A percentile compares a stretch with the other conserved stretches of the same genome.
phyloP scores from a whole-genome alignment of 2,329 filamentous ascomycete species.

The Knufia petricola region DNA sequence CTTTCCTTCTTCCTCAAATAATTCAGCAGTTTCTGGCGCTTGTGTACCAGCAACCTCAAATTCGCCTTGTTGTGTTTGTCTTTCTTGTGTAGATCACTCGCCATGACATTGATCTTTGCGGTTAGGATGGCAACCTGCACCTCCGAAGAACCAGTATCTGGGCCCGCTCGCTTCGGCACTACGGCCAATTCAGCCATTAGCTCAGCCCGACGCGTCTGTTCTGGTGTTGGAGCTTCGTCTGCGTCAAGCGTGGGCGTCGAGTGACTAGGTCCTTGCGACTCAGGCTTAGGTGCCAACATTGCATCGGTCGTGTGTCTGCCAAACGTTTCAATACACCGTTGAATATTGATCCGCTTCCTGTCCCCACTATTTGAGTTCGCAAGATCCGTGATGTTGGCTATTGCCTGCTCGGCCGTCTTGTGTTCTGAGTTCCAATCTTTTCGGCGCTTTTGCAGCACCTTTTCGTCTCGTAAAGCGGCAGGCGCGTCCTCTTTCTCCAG shows the following conservation, averaged over 20 bases:
- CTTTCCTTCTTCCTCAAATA: slow-evolving; percentile 86
- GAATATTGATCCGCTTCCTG: slow-evolving; percentile 69
- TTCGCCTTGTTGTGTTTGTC: slow-evolving; percentile 95
- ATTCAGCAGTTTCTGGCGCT: slow-evolving; percentile 73
- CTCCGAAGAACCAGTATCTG: slow-evolving; percentile 88
- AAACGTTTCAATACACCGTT: slow-evolving; percentile 75
- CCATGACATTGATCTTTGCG: slow-evolving; percentile 77
- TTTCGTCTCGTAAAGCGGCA: slow-evolving; percentile 31
- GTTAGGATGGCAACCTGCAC: slow-evolving; percentile 97
- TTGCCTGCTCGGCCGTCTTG: slow-evolving; percentile 60
- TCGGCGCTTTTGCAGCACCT: slow-evolving; percentile 17
- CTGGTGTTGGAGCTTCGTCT: neutral
- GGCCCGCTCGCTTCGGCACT: slow-evolving; percentile 57
- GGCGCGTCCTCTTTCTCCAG: slow-evolving; percentile 21
- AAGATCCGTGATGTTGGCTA: slow-evolving; percentile 69
- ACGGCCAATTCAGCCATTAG: slow-evolving; percentile 7
- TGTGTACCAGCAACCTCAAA: slow-evolving; percentile 73
- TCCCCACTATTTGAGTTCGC: slow-evolving; percentile 70
- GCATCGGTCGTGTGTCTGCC: slow-evolving; percentile 83
- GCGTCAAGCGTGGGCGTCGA: neutral
- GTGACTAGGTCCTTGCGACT: neutral
- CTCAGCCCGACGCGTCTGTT: neutral
- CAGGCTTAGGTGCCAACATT: slow-evolving; percentile 52
- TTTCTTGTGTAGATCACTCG: slow-evolving; percentile 60
- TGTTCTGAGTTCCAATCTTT: slow-evolving; percentile 48